Evolutionary conservation across 225 moss, liverwort and hornwort species (phyloP), one percentile per base, ranked within the genome.

Genomic region (Lunularia cruciata): DNA sequence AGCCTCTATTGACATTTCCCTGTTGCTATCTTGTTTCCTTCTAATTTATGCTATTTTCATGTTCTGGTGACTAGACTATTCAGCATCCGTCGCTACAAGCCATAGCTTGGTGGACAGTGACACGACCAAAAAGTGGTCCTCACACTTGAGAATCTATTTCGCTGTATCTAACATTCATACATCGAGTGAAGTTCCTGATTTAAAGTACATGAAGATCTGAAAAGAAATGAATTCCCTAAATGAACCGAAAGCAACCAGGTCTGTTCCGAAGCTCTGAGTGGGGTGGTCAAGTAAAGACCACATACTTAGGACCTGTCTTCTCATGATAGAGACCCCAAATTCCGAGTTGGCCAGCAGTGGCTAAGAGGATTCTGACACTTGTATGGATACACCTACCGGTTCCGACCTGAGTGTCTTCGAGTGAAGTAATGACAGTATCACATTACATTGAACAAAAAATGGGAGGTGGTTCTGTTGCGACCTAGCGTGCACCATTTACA

Each of bases 111-210:
- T 10, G 10, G 37, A 22, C 8, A 3, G 12, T 13, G 39, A 26
- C 61, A 23, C 36, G 36, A 61, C 40, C 61, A 38, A 38, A 22
- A 39, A 28, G 23, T 23, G 20, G 25, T 54, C 54, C 23, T 1
- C 5, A 9, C n/a, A 1, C 20, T 13, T 31, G 5, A 20, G 39
- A 22, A 22, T 13, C 39, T 61, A 26, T 8, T 61, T 61, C 25
- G 38, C 39, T 61, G 42, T 8, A 40, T 43, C 43, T 61, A 60
- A 61, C 61, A 39, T 61, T 61, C 61, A 60, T 60, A 60, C 60
- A 40, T 25, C 13, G 37, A 22, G 22, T 20, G 23, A 0, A 11
- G 38, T 26, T 40, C 61, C 61, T 40, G 40, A 61, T 40, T 40
- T 59, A 59, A 34, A 59, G 59, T 59, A 60, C 60, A 60, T 11